Conservation (phyloP, 306 rosid species). For the Lathyrus tuberosus region DNA sequence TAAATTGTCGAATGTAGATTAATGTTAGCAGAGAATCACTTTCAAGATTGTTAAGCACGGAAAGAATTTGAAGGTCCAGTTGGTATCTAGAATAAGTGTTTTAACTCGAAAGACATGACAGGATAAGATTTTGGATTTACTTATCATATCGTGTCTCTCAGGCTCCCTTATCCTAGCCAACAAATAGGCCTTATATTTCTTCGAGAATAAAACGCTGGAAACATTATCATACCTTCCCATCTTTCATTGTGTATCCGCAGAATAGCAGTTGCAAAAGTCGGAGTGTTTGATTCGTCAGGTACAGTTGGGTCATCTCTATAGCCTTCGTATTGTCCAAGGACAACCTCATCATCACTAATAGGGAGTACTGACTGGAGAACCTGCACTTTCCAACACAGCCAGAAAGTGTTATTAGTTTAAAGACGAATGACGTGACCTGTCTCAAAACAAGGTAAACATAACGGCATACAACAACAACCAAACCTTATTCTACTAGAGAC, state of each 20-base stretch:
- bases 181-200: background rate
- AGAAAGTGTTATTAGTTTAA: conserved; percentile 8
- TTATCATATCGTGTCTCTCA: too few relatives aligned
- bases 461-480: background rate
- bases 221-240: conserved; percentile 81
- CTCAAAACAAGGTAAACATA: conserved; percentile 22
- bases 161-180: too few relatives aligned
- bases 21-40: conserved; percentile 8
- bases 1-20: conserved; percentile 18
- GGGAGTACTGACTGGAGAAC: conserved; percentile 93
- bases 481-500: too few relatives aligned
- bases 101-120: too few relatives aligned
- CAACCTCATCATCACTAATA: conserved; percentile 79
- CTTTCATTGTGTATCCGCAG: conserved; percentile 90
- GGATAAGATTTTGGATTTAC: too few relatives aligned
- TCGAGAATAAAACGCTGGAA: conserved; percentile 8
- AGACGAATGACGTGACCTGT: conserved; percentile 21
- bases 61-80: background rate
- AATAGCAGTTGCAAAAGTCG: conserved; percentile 87
- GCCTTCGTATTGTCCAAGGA: conserved; percentile 97
- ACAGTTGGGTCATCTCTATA: conserved; percentile 93
- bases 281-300: conserved; percentile 90
- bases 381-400: conserved; percentile 50
- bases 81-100: too few relatives aligned
- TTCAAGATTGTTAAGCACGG: conserved; percentile 15